A percentile compares a stretch with the other conserved stretches of the same genome.
Conservation (phyloP, 2,329 filamentous ascomycete species). For the Cordyceps cicadae region DNA sequence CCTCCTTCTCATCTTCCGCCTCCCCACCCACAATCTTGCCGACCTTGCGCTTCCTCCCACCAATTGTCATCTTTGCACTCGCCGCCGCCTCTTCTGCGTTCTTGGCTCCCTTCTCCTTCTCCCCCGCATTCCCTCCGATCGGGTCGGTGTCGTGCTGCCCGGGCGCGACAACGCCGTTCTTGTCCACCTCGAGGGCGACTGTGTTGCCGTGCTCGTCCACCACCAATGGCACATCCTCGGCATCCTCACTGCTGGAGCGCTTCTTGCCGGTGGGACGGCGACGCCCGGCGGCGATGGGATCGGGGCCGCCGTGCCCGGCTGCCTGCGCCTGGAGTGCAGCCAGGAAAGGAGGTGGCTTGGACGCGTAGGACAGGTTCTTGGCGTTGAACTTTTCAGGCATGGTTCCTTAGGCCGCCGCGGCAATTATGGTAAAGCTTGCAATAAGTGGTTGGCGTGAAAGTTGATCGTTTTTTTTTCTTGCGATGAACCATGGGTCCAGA, state of each 20-base stretch:
- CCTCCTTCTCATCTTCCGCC: slow-evolving; percentile 15
- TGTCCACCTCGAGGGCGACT: slow-evolving; percentile 39
- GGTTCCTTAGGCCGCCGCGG: neutral
- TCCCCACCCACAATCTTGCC: slow-evolving; percentile 39
- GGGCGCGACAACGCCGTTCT: slow-evolving; percentile 34
- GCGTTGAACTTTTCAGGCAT: slow-evolving; percentile 50
- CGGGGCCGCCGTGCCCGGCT: slow-evolving; percentile 36
- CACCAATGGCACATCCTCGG: slow-evolving; percentile 68
- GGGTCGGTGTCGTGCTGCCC: slow-evolving; percentile 10
- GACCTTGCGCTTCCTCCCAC: slow-evolving; percentile 46
- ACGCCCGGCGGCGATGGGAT: slow-evolving; percentile 42
- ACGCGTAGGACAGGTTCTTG: slow-evolving; percentile 56
- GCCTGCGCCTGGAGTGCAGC: slow-evolving; percentile 42
- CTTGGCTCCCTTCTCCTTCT: slow-evolving; percentile 19
- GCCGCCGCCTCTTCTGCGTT: slow-evolving; percentile 15
- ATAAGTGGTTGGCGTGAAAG: neutral
- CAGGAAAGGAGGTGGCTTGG: slow-evolving; percentile 46
- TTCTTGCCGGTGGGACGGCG: slow-evolving; percentile 40
- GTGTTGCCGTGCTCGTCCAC: slow-evolving; percentile 66
- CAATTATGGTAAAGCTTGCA: neutral
- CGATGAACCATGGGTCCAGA: neutral
- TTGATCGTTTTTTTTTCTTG: neutral
- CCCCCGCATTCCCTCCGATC: slow-evolving; percentile 19
- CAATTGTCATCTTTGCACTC: slow-evolving; percentile 23
- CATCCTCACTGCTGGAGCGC: slow-evolving; percentile 57